A percentile compares a stretch with the other conserved stretches of the same genome.
Conservation (phyloP, 169 alveolate genomes). For the Plasmodium inui region DNA sequence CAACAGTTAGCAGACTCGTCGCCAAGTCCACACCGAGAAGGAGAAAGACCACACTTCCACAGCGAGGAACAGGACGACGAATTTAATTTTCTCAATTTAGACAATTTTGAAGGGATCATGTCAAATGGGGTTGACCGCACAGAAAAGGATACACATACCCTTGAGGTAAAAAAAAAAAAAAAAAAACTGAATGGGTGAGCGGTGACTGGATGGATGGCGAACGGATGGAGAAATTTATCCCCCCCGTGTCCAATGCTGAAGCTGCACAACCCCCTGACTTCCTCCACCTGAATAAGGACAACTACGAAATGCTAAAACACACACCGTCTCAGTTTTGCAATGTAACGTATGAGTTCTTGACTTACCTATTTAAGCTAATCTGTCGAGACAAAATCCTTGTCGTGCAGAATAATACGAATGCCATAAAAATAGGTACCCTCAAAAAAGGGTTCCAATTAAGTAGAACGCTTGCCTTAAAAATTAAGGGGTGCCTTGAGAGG, state of each 20-base stretch:
- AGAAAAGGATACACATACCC: not conserved
- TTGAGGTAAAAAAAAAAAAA: not conserved
- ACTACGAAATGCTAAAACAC: constrained; percentile 28
- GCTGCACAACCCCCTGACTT: not conserved
- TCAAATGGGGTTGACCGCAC: not conserved
- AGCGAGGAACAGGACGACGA: not conserved
- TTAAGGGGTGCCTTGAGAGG: constrained; percentile 6
- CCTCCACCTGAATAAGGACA: constrained; percentile 16
- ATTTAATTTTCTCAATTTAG: not conserved
- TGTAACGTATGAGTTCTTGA: constrained; percentile 20
- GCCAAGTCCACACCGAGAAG: too few species aligned
- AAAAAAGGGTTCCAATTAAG: not conserved
- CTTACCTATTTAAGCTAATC: constrained; percentile 14
- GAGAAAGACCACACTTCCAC: not conserved
- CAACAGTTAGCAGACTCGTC: not conserved
- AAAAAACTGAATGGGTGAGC: not conserved
- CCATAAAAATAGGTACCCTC: constrained; percentile 15
- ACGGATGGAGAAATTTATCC: not conserved
- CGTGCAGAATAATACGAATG: constrained; percentile 23
- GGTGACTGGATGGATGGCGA: not conserved
- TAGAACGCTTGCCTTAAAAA: not conserved
- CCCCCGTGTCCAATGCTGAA: not conserved
- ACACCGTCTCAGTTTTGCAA: not conserved
- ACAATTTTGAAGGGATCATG: not conserved
- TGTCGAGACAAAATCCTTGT: constrained; percentile 26